Conservation (phyloP, 441 rosid genomes). For the Adansonia grandidieri region DNA sequence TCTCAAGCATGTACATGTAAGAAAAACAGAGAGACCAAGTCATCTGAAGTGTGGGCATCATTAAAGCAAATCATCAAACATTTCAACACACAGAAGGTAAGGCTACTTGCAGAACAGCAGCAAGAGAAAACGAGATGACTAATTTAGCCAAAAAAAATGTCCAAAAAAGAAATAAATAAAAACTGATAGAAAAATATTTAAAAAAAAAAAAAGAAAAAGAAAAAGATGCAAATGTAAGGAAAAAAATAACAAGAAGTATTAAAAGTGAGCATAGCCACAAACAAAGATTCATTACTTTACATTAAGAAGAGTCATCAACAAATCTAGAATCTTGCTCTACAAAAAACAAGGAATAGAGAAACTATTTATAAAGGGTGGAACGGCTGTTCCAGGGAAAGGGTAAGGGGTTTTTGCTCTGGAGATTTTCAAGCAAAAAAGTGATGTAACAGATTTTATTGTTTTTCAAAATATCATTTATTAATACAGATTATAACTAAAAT, state of each 20-base stretch:
- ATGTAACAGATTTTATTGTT: not conserved
- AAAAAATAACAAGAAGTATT: not conserved
- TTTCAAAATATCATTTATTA: constrained; percentile 17
- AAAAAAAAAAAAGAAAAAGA: not conserved
- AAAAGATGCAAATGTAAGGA: not conserved
- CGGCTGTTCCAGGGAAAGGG: not conserved
- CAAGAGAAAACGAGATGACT: not conserved
- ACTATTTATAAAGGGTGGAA: not conserved
- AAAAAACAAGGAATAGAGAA: not conserved
- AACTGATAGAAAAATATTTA: not conserved
- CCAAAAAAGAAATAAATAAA: not conserved
- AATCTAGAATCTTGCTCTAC: not conserved
- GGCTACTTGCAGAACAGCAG: not conserved
- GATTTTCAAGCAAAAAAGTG: not conserved
- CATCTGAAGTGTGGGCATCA: not conserved
- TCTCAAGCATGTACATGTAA: not conserved
- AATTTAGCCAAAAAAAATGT: not conserved
- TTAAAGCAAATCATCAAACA: not conserved
- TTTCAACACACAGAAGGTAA: not conserved
- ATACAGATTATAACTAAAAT: not conserved
- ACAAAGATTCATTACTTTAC: not conserved
- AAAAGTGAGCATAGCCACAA: not conserved
- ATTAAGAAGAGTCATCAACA: not conserved
- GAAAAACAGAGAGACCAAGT: not conserved
- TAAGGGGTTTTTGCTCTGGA: not conserved